phyloP scores from a whole-genome alignment of 352 stramenopile genomes.

The Globisporangium sylvaticum region DNA sequence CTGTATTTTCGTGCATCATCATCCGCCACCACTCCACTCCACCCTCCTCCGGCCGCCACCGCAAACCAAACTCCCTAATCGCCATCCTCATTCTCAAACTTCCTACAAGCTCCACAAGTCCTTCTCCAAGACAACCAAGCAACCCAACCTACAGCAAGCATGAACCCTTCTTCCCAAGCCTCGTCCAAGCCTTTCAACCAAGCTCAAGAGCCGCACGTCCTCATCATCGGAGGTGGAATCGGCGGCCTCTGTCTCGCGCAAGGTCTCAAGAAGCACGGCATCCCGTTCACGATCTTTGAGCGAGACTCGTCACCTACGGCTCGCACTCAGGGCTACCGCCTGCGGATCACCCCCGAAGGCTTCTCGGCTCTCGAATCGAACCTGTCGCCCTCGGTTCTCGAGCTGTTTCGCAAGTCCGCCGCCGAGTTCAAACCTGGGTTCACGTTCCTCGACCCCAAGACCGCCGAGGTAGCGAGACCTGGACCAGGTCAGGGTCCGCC shows the following conservation, averaged over 20 bases:
- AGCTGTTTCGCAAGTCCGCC: slow-evolving; percentile 44
- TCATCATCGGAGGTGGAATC: slow-evolving; percentile 50
- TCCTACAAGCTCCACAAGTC: neutral
- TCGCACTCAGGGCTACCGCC: slow-evolving; percentile 48
- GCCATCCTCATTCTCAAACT: neutral
- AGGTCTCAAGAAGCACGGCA: slow-evolving; percentile 45
- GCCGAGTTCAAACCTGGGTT: slow-evolving; percentile 44
- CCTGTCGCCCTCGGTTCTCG: slow-evolving; percentile 33
- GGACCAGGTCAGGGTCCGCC: neutral
- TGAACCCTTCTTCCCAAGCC: neutral
- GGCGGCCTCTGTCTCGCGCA: slow-evolving; percentile 54
- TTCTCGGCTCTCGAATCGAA: slow-evolving; percentile 47
- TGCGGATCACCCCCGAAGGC: slow-evolving; percentile 48
- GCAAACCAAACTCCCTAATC: neutral
- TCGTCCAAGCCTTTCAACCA: neutral
- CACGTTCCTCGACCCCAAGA: slow-evolving; percentile 39
- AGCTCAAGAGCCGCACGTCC: slow-evolving; percentile 17
- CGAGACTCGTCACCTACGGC: slow-evolving; percentile 50
- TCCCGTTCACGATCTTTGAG: slow-evolving; percentile 62
- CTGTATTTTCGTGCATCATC: neutral
- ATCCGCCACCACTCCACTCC: neutral
- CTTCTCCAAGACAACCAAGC: neutral
- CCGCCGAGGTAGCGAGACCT: slow-evolving; percentile 6
- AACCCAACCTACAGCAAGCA: neutral
- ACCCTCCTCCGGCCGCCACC: no score